Base-by-base conservation (phyloP, 345 rosid genomes). In the Crucihimalaya himalaica region DNA sequence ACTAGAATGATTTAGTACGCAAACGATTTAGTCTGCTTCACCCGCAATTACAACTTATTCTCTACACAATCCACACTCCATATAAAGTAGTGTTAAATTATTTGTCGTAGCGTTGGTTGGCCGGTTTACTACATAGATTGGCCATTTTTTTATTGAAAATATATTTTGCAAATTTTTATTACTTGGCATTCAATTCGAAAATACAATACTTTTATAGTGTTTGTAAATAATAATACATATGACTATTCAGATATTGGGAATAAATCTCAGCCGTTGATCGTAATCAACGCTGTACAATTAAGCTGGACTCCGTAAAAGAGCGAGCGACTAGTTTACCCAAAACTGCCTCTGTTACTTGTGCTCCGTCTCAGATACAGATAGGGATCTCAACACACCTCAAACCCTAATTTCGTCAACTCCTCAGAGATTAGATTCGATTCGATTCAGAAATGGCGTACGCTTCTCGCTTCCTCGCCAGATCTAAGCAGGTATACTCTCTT, bases 391-490 rank as follows among this genome's bases (percentile, higher is more conserved):
- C 52, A 55, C 67, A 31, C 13, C 16, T 11, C 74, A 57, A 78
- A 78, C 78, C 81, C 81, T 78, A 78, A 61, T 78, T 68, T 67
- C 70, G 6, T 34, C 52, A 70, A 42, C 25, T 21, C 34, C 66
- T 10, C 10, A 54, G 16, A 66, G 48, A 48, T 20, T 70, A 66
- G 48, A 68, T 20, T 64, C 73, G 68, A 48, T 65, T 54, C 1
- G 29, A 34, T 48, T 5, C 5, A n/a, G 23, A 54, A 57, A 93
- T 93, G 97, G 88, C 98, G 6, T 78, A 83, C 82, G 68, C 92
- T 61, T 80, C 86, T 79, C 96, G 98, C 14, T 77, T 89, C 55
- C 50, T 87, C 31, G 80, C 91, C 75, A 89, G 86, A 88, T 85
- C 93, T 68, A 86, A 87, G 74, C 98, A 90, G 96, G 98, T 89